These are phyloP conservation scores for Grosmannia huntii DNA, from an alignment of 2,329 filamentous ascomycete species.

Conservation along the genomic window DNA sequence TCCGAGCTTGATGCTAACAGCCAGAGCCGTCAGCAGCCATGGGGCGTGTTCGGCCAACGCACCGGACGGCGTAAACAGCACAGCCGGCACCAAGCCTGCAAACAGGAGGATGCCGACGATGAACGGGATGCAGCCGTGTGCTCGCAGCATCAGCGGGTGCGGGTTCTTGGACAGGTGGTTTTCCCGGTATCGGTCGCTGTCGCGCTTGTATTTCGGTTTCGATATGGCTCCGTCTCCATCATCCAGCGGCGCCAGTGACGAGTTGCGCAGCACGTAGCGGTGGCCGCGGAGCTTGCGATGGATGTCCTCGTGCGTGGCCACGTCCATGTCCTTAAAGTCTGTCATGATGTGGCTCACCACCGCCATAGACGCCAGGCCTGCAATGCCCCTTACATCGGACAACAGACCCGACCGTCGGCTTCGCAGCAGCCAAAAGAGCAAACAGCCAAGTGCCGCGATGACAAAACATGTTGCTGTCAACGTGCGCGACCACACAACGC, in stretches of 20 bases:
- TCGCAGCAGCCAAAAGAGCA: conserved; percentile 48
- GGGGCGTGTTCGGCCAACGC: conserved; percentile 47
- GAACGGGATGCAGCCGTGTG: conserved; percentile 46
- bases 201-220: conserved; percentile 25
- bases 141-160: conserved; percentile 55
- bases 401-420: conserved; percentile 51
- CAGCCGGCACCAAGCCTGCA: conserved; percentile 41
- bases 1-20: conserved; percentile 52
- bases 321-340: conserved; percentile 62
- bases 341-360: conserved; percentile 59
- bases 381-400: conserved; percentile 59
- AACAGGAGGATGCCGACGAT: conserved; percentile 45
- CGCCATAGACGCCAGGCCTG: conserved; percentile 63
- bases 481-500: conserved; percentile 46
- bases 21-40: conserved; percentile 52
- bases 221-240: conserved; percentile 37
- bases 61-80: conserved; percentile 46
- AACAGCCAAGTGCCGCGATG: conserved; percentile 43
- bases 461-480: conserved; percentile 43
- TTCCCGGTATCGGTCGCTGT: conserved; percentile 22
- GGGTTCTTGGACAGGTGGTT: conserved; percentile 44
- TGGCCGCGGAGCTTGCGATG: conserved; percentile 53
- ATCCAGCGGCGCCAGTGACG: conserved; percentile 47
- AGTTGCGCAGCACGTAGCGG: conserved; percentile 58
- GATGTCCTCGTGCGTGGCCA: conserved; percentile 51